Base-by-base conservation (phyloP, 768 basidiomycete species). In the Pisolithus sp. region DNA sequence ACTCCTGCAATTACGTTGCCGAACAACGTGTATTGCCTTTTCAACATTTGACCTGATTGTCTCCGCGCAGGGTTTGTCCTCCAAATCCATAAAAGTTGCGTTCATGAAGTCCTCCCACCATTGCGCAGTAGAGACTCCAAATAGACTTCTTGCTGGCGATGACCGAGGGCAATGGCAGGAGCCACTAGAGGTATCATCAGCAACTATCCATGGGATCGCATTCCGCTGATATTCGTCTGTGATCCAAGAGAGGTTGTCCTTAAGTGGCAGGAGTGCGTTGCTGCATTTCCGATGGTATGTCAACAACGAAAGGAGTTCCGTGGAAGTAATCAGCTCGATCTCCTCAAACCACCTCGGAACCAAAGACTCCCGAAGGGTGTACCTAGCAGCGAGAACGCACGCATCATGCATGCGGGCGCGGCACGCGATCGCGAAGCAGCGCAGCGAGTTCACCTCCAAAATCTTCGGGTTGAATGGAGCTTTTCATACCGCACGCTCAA, bases 371-470 rank as follows among this genome's bases (percentile, higher is more conserved):
- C 31, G 31, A 34, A 73, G 53, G 0, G 68, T 65, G 39, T 57
- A 53, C 23, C 52, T 61, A 21, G 68, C 66, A 31, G 71, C 70
- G 3, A 62, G 56, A n/a, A 57, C 26, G 0, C 63, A 62, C 41
- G 65, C 62, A 10, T 59, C 51, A n/a, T 46, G 53, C 18, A 66
- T 42, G 7, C 47, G 42, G 30, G 63, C 65, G 15, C 55, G 61
- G 20, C 55, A 58, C 6, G 70, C 66, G 12, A 72, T 59, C 8
- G 65, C 69, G 46, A 68, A 73, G 7, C 63, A 62, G 5, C 62
- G 56, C 1, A 73, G 28, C 7, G 70, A 57, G 7, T 62, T 61
- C 1, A 20, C 51, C 4, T 63, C 53, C 9, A 63, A 40, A 15
- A 57, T 39, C 4, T 51, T 37, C 1, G 64, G 59, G 38, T 55